phyloP scores from a whole-genome alignment of 2,329 filamentous ascomycete species.

The Aureobasidium sp. region DNA sequence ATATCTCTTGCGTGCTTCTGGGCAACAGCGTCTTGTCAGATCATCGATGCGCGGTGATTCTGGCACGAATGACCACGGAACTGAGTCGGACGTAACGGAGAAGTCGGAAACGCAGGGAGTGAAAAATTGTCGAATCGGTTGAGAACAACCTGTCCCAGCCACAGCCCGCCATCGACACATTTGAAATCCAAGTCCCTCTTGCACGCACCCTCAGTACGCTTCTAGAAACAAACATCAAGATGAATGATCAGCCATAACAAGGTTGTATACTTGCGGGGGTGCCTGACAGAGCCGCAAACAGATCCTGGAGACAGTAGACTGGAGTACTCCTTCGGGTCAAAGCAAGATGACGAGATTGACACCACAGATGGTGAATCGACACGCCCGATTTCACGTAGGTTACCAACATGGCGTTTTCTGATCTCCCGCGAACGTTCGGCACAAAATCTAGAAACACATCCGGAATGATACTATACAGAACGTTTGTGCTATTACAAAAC shows the following conservation, averaged over 20 bases:
- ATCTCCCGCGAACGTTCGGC: not conserved
- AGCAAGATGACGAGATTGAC: not conserved
- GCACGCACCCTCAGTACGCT: not conserved
- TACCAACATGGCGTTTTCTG: not conserved
- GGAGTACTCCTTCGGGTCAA: not conserved
- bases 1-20: not conserved
- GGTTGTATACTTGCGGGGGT: not conserved
- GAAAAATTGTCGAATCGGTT: not conserved
- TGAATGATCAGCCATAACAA: not conserved
- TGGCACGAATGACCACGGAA: not conserved
- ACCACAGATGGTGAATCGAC: not conserved
- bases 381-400: not conserved
- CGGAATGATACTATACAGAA: not conserved
- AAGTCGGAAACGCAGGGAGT: not conserved
- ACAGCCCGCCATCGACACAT: not conserved
- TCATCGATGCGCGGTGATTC: not conserved
- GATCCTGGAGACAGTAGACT: not conserved
- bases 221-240: not conserved
- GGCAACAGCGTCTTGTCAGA: not conserved
- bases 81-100: not conserved
- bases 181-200: not conserved
- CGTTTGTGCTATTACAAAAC: no score
- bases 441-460: not conserved
- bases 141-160: not conserved
- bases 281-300: conserved; percentile 1